Evolutionary conservation across 2,329 filamentous ascomycete species (phyloP), one percentile per base, ranked within the genome.

Genomic region (Clonostachys solani): DNA sequence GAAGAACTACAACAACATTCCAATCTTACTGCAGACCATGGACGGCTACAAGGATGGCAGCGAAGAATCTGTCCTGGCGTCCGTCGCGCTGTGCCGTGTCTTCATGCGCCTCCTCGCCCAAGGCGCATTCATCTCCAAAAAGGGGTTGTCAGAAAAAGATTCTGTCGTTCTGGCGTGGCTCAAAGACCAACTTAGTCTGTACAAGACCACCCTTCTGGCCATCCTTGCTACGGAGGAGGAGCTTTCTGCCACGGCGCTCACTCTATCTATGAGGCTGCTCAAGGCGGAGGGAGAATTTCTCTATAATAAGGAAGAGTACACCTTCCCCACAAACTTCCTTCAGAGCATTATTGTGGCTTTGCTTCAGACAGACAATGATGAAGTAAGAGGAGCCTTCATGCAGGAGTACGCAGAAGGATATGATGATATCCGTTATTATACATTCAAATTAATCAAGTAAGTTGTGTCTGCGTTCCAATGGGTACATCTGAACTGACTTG

Each of bases 1-100:
- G 60, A 89, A 91, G 65, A 81, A 96, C 68, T 95, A 95, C 75
- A 95, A 96, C 73, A 90, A 95, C 61, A 92, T 97, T 59, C 78
- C 82, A 8, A 80, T 78, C 12, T 70, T 97, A 36, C 73, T 95
- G 42, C 76, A 77, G 40, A 77, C 56, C 15, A 65, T 68, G 41
- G 83, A 57, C 67, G 82, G 36, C 63, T 62, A 60, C 44, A 53
- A 78, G 58, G 71, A 69, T 35, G 69, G 71, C 29, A 65, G 76
- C 4, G 65, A 72, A 3, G 78, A 85, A 40, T 73, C 80, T 5
- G 72, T 89, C 42, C 70, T 88, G 34, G 87, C 91, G 0, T 81
- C 86, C 0, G 84, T 96, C 17, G 86, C 92, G 3, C 75, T 96
- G 43, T 96, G 91, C 65, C 81, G 92, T 56, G 83, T 95, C 35